phyloP scores from a whole-genome alignment of 495 filamentous ascomycete species.

The Neurospora cerealis region DNA sequence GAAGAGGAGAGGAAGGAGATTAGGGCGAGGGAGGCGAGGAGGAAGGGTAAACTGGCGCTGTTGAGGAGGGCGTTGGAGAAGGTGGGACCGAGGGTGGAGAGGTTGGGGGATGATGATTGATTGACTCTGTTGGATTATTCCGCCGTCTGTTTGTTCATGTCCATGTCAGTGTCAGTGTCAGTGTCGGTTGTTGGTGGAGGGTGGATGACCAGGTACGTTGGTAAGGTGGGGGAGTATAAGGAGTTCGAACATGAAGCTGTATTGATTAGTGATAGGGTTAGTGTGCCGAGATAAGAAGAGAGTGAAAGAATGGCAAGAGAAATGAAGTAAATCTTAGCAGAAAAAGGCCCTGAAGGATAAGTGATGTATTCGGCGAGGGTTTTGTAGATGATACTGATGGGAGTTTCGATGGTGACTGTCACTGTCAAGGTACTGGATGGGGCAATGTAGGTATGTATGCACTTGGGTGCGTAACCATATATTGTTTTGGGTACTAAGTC shows the following conservation, averaged over 20 bases:
- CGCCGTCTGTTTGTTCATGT: neutral
- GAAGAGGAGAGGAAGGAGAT: constrained; percentile 38
- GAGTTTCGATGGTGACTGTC: neutral
- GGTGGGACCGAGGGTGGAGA: constrained; percentile 27
- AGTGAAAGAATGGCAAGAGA: neutral
- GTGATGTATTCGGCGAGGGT: neutral
- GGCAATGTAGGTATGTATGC: neutral
- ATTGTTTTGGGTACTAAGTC: neutral
- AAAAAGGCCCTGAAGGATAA: neutral
- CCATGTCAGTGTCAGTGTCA: neutral
- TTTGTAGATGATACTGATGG: neutral
- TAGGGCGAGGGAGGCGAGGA: constrained; percentile 21
- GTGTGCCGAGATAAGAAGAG: neutral
- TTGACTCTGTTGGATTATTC: neutral
- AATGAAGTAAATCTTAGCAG: neutral
- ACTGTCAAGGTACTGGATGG: no score
- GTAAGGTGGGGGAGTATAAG: neutral
- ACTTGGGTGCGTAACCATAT: neutral
- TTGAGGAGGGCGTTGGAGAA: constrained; percentile 27
- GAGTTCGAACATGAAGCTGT: neutral
- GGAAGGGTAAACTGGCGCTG: constrained; percentile 17
- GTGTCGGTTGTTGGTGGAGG: neutral
- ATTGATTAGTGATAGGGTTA: neutral
- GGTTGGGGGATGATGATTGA: constrained; percentile 14
- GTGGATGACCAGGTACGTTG: neutral